Conservation (phyloP, 352 stramenopile genomes). For the Pythium chondricola region DNA sequence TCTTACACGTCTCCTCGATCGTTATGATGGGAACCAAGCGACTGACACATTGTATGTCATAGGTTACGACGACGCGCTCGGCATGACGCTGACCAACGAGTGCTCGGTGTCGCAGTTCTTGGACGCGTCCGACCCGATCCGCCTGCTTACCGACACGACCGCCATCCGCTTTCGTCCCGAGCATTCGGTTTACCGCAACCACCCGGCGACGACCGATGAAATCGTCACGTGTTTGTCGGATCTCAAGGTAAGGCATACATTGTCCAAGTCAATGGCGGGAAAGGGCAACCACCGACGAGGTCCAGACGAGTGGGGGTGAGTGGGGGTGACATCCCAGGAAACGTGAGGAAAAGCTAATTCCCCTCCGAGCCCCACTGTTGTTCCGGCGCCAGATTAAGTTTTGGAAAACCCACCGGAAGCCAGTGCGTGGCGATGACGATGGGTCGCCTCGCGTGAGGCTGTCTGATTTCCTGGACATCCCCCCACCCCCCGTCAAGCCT, state of each 20-base stretch:
- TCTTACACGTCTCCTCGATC: background rate
- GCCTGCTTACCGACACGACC: constrained; percentile 93
- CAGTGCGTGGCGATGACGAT: constrained; percentile 62
- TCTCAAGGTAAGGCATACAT: constrained; percentile 83
- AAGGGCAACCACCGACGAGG: too few relatives aligned
- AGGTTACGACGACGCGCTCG: constrained; percentile 92
- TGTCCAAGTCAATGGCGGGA: background rate
- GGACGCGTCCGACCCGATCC: constrained; percentile 90
- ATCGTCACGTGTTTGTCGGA: constrained; percentile 75
- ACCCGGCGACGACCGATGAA: constrained; percentile 76
- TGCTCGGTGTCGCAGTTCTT: constrained; percentile 85
- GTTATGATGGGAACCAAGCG: background rate
- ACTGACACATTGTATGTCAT: background rate
- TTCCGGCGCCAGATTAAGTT: constrained; percentile 86
- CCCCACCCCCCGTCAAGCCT: background rate
- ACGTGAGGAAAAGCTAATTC: constrained; percentile 82
- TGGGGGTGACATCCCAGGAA: too few relatives aligned
- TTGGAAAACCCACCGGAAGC: constrained; percentile 87
- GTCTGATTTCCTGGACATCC: constrained; percentile 52
- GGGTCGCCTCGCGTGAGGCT: constrained; percentile 44
- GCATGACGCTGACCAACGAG: constrained; percentile 79
- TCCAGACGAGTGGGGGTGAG: background rate
- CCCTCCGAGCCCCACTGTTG: constrained; percentile 83
- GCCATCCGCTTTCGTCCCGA: constrained; percentile 88
- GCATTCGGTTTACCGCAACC: constrained; percentile 77